These are phyloP conservation scores for Pseudoturritis turrita DNA, from an alignment of 345 rosid genomes.

Conservation along the genomic window DNA sequence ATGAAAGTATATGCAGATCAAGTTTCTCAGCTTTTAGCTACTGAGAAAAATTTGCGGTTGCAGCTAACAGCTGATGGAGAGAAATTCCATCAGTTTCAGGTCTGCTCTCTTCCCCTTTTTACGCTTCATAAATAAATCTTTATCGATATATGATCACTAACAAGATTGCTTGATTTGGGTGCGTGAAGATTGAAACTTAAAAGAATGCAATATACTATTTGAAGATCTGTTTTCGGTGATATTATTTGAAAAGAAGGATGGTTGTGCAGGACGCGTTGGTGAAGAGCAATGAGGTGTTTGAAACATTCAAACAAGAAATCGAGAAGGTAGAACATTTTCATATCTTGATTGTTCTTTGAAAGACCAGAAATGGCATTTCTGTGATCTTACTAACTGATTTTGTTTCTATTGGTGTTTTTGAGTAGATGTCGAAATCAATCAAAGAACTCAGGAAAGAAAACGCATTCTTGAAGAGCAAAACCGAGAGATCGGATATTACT, in stretches of 20 bases:
- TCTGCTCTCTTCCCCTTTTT: slow-evolving; percentile 18
- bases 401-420: neutral
- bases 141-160: neutral
- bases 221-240: neutral
- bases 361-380: neutral
- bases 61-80: slow-evolving; percentile 93
- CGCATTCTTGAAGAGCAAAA: slow-evolving; percentile 75
- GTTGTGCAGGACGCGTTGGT: slow-evolving; percentile 79
- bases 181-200: neutral
- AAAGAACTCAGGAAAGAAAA: slow-evolving; percentile 91
- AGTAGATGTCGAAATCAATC: slow-evolving; percentile 80
- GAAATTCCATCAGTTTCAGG: slow-evolving; percentile 95
- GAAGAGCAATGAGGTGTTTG: slow-evolving; percentile 94
- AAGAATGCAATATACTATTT: neutral
- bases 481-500: slow-evolving; percentile 71
- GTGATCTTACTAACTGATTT: neutral
- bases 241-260: neutral
- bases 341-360: neutral
- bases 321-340: slow-evolving; percentile 57
- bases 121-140: neutral
- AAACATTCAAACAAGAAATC: slow-evolving; percentile 89
- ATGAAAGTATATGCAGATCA: slow-evolving; percentile 92
- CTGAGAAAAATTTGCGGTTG: slow-evolving; percentile 79
- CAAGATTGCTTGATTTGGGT: neutral
- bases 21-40: slow-evolving; percentile 73